Evolutionary conservation across 2,329 filamentous ascomycete genomes (phyloP).

Genomic region (Diplodia scrobiculata): DNA sequence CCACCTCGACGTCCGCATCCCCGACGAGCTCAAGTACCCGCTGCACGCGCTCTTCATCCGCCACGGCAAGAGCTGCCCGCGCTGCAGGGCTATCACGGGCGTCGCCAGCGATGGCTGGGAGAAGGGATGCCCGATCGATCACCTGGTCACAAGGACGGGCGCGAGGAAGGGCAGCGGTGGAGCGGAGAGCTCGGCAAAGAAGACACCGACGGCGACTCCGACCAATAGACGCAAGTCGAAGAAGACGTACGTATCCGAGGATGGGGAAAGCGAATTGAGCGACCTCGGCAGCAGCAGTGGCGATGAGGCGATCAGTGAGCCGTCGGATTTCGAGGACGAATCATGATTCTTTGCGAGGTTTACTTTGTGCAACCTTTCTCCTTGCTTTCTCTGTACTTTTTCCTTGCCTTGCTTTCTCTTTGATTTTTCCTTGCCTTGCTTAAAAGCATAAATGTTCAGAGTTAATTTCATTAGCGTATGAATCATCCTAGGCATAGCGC

Average conservation of each 20-base stretch:
- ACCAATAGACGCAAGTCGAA: not conserved
- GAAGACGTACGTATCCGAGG: conserved; percentile 12
- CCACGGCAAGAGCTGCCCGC: conserved; percentile 63
- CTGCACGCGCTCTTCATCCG: conserved; percentile 64
- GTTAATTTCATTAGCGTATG: not conserved
- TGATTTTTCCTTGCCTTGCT: not conserved
- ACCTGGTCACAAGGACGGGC: conserved; percentile 61
- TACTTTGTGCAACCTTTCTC: not conserved
- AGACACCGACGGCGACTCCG: not conserved
- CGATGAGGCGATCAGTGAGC: conserved; percentile 6
- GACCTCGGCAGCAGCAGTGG: conserved; percentile 11
- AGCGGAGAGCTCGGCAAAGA: not conserved
- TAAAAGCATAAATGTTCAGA: not conserved
- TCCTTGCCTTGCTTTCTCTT: not conserved
- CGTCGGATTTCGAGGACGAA: conserved; percentile 8
- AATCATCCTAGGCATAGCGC: too few species aligned
- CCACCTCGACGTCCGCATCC: conserved; percentile 63
- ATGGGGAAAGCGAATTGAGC: conserved; percentile 23
- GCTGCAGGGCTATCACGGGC: conserved; percentile 63
- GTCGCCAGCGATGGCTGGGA: conserved; percentile 65
- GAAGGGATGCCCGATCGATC: conserved; percentile 64
- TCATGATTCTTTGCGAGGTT: not conserved
- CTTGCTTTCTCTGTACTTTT: not conserved
- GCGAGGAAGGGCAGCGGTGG: conserved; percentile 52
- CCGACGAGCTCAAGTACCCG: conserved; percentile 64